Base-by-base conservation (phyloP, 2,329 filamentous ascomycete species). In the Nigrospora osmanthi region DNA sequence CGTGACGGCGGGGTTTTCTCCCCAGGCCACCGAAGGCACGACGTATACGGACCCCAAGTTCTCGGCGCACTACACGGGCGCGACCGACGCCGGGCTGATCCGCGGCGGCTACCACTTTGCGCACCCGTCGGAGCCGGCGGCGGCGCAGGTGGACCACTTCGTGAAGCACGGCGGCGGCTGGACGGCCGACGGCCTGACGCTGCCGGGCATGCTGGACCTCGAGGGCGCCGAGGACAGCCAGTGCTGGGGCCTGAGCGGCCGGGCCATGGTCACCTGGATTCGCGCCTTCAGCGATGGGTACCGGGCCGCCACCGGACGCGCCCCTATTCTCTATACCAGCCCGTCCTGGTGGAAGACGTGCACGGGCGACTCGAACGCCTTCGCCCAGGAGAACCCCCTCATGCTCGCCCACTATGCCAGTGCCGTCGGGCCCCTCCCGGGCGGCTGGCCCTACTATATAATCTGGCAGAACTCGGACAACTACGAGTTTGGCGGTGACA, bases 91-190 rank as follows among this genome's bases (percentile, higher is more conserved):
- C 3, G 69, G 69, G 19, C 60, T 80, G 47, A 72, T 79, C 56
- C 72, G 74, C 17, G 75, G 75, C 40, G 74, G 67, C 33, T 78
- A 79, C 54, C 76, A 80, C 64, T 78, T 76, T 50, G 75, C 76
- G 6, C 67, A 67, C 33, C 75, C 72, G 0, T 54, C 56, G 14
- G 67, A 66, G 50, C 63, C 67, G 5, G 73, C 70, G 14, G 60
- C 68, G 4, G 56, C 59, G 1, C 75, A 80, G 54, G 76, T 75
- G 9, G 60, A 66, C 11, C 78, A 63, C 60, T 80, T 80, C 61
- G 49, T 75, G 40, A 58, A 64, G 0, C 62, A 78, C 52, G 76
- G 75, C 37, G 76, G 76, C 28, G 73, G 72, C 45, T 80, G 76
- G 76, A 65, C 65, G 16, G 57, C 54, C 15, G 75, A 80, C 50